These are phyloP conservation scores for Umbelopsis ramanniana DNA, from an alignment of 192 early-diverging fungal species.

Conservation along the genomic window DNA sequence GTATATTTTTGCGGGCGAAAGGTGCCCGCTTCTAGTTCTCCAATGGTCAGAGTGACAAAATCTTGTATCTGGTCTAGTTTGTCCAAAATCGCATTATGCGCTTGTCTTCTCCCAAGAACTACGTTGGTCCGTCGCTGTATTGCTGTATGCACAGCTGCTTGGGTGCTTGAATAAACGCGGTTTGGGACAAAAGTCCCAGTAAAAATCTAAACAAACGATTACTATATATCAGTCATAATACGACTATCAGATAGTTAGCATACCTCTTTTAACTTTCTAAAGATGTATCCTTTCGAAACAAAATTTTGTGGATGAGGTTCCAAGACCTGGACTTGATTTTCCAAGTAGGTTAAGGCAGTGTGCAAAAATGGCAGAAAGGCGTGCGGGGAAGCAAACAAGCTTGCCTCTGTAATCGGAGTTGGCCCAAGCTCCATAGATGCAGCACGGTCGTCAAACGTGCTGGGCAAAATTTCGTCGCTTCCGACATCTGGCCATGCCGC, in stretches of 20 bases:
- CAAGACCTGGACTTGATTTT: neutral
- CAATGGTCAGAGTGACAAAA: neutral
- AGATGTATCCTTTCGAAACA: neutral
- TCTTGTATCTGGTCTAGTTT: neutral
- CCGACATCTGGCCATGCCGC: neutral
- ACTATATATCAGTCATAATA: neutral
- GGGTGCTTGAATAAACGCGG: neutral
- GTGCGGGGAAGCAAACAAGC: neutral
- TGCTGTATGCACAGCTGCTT: neutral
- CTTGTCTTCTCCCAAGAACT: neutral
- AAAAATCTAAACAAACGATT: neutral
- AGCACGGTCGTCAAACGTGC: neutral
- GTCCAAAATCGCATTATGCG: neutral
- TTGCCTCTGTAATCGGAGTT: neutral
- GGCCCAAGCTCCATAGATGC: neutral
- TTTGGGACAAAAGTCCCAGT: neutral
- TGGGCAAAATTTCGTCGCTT: neutral
- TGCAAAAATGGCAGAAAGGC: neutral
- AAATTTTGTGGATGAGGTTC: neutral
- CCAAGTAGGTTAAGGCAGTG: neutral
- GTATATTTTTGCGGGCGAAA: slow-evolving; percentile 30
- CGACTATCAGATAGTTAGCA: neutral
- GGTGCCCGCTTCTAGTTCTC: neutral
- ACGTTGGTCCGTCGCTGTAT: neutral
- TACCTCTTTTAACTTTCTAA: neutral